Base-by-base conservation (phyloP, 2,329 filamentous ascomycete genomes). In the Fragosphaeria purpurea region DNA sequence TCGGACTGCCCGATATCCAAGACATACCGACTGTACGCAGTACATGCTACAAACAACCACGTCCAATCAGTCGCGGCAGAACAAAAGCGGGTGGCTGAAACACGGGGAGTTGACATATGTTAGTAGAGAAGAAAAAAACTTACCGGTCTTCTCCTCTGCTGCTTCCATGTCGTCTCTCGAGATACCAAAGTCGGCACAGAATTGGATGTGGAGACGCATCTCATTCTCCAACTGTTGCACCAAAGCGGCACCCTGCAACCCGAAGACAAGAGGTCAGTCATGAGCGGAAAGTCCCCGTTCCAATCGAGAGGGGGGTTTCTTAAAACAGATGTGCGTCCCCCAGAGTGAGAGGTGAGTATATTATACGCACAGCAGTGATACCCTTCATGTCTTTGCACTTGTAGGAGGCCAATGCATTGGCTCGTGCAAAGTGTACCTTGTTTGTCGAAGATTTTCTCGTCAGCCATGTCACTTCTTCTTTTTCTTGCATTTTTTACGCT, bases 1-100 rank as follows among this genome's bases (percentile, higher is more conserved):
- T 93, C 82, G 2, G 85, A 88, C 59, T 88, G 82, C 6, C 91
- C 91, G 22, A 95, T 76, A 60, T 97, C 91, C 50, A 96, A 80
- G 32, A 95, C 84, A 10, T 59, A 63, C 53, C 64, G 62, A 13
- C 63, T 67, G 55, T 68, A 68, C 5, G 65, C 65, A 13, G 68
- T 72, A 57, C 70, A 73, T 6, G 70, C 70, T 69, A 47, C 40
- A 7, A 22, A 22, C 2, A 22, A 22, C 22, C 22, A 22, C 22
- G 3, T 22, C 22, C 22, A 3, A 22, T 22, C 22, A 22, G 22
- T 22, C 22, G 22, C 22, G 22, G 22, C 22, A 22, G 22, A 22
- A 22, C 22, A 22, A 22, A 22, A 22, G 22, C 22, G 22, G 22
- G 22, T 22, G 22, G 22, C 22, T 22, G 22, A 22, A 22, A 22